phyloP scores from a whole-genome alignment of 352 stramenopile genomes.

The Globisporangium middletonii region DNA sequence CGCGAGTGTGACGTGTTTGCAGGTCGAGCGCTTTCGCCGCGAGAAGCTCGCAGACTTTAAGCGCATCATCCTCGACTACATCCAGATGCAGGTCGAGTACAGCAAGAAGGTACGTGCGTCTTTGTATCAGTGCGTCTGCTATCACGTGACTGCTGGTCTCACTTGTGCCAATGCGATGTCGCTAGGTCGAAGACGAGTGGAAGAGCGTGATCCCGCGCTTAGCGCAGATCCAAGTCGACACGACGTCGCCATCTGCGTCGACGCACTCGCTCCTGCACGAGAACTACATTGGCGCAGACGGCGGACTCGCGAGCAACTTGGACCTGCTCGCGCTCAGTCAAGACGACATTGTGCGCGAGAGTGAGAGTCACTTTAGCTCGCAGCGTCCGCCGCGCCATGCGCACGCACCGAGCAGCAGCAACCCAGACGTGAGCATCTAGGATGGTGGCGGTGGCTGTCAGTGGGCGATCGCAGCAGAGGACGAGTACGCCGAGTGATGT shows the following conservation, averaged over 20 bases:
- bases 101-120: slow-evolving; percentile 79
- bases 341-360: slow-evolving; percentile 12
- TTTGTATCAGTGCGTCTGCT: neutral
- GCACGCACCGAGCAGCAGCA: slow-evolving; percentile 4
- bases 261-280: slow-evolving; percentile 57
- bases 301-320: slow-evolving; percentile 35
- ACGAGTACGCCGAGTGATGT: neutral
- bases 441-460: neutral
- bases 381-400: slow-evolving; percentile 5
- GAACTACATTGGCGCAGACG: slow-evolving; percentile 66
- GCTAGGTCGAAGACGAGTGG: slow-evolving; percentile 72
- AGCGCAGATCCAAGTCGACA: slow-evolving; percentile 64
- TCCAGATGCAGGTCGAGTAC: slow-evolving; percentile 96
- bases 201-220: slow-evolving; percentile 70
- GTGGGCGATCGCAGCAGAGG: neutral
- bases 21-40: slow-evolving; percentile 95
- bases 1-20: neutral
- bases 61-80: slow-evolving; percentile 95
- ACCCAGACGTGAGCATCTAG: slow-evolving; percentile 37
- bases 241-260: slow-evolving; percentile 26
- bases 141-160: neutral
- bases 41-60: slow-evolving; percentile 95
- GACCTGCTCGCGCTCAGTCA: slow-evolving; percentile 48
- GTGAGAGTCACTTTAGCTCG: neutral
- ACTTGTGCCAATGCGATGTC: neutral